Evolutionary conservation across 2,329 filamentous ascomycete species (phyloP).

Genomic region (Calonectria hawksworthii): DNA sequence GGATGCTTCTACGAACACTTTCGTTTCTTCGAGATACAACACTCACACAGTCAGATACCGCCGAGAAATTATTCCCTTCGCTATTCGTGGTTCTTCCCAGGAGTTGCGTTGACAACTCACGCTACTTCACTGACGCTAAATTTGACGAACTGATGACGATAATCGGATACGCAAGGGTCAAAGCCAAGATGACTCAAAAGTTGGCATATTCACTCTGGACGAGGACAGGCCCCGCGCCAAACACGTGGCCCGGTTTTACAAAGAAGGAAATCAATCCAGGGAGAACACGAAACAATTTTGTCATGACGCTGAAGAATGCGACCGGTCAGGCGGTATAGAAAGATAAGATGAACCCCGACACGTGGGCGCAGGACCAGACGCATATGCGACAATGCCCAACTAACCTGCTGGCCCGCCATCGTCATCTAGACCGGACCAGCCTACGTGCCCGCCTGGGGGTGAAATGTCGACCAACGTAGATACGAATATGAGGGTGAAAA

Average conservation of each 20-base stretch:
- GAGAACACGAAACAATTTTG: conserved; percentile 88
- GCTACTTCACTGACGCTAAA: conserved; percentile 83
- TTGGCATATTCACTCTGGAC: conserved; percentile 92
- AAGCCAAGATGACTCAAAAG: conserved; percentile 83
- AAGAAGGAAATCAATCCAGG: conserved; percentile 87
- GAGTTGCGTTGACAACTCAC: conserved; percentile 89
- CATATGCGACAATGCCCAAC: conserved; percentile 47
- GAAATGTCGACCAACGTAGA: conserved; percentile 17
- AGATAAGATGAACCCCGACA: conserved; percentile 23
- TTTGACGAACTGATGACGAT: conserved; percentile 81
- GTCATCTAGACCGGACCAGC: neutral
- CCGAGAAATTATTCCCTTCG: conserved; percentile 67
- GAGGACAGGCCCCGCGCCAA: conserved; percentile 50
- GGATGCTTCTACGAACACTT: conserved; percentile 86
- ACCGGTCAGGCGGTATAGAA: conserved; percentile 34
- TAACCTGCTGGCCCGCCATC: conserved; percentile 19
- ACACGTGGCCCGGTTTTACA: conserved; percentile 40
- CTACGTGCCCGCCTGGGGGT: neutral
- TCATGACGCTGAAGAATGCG: conserved; percentile 73
- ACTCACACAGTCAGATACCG: conserved; percentile 31
- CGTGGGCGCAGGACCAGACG: conserved; percentile 34
- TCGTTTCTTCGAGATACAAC: conserved; percentile 71
- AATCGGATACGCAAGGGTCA: conserved; percentile 78
- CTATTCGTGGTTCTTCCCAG: conserved; percentile 92
- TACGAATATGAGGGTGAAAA: conserved; percentile 11